phyloP scores from a whole-genome alignment of 2,329 filamentous ascomycete species.

The Pseudogymnoascus verrucosus region DNA sequence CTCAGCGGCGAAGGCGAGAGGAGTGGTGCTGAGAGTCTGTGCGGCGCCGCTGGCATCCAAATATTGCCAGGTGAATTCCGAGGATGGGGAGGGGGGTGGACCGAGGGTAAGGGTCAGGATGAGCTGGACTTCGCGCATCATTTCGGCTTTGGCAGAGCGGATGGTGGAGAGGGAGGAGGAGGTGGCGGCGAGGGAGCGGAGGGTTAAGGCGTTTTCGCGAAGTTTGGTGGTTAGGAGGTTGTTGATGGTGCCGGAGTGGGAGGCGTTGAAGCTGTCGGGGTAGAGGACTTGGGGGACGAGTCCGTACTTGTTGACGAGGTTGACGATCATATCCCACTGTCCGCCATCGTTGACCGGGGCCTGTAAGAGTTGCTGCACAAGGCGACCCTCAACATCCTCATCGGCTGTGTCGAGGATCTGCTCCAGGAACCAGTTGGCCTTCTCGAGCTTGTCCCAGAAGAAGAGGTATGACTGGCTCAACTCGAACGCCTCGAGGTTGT shows the following conservation, averaged over 20 bases:
- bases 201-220: slow-evolving; percentile 70
- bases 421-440: slow-evolving; percentile 83
- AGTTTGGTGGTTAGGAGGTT: slow-evolving; percentile 73
- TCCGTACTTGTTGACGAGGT: slow-evolving; percentile 79
- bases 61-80: slow-evolving; percentile 74
- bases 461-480: slow-evolving; percentile 84
- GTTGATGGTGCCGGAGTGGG: slow-evolving; percentile 62
- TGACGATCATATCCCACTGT: slow-evolving; percentile 89
- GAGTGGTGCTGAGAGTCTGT: slow-evolving; percentile 55
- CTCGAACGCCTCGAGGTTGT: slow-evolving; percentile 70
- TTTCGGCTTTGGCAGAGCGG: slow-evolving; percentile 55
- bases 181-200: slow-evolving; percentile 51
- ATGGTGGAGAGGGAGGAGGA: slow-evolving; percentile 17
- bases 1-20: slow-evolving; percentile 63
- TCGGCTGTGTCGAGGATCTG: slow-evolving; percentile 67
- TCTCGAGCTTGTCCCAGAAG: slow-evolving; percentile 92
- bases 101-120: slow-evolving; percentile 79
- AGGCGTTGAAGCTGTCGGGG: slow-evolving; percentile 73
- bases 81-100: slow-evolving; percentile 61
- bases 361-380: slow-evolving; percentile 62
- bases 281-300: slow-evolving; percentile 77
- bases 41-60: slow-evolving; percentile 60
- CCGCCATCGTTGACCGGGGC: slow-evolving; percentile 72
- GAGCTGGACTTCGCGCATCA: slow-evolving; percentile 72
- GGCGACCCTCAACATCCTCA: slow-evolving; percentile 62